A percentile compares a stretch with the other conserved stretches of the same genome.
Conservation (phyloP, 2,329 filamentous ascomycete genomes). For the Trichoderma semiorbis region DNA sequence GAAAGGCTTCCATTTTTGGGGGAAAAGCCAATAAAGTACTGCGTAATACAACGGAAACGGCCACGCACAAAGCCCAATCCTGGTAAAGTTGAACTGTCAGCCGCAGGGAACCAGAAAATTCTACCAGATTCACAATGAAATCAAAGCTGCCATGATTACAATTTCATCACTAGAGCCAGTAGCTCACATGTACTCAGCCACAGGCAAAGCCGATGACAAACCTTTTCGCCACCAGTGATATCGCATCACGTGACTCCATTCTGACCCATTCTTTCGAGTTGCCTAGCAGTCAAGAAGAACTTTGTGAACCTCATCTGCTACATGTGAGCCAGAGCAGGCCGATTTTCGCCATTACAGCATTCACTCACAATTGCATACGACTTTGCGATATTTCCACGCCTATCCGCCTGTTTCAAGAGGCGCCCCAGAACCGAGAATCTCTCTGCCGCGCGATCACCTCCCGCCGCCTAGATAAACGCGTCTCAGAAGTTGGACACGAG, state of each 20-base stretch:
- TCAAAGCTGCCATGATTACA: neutral
- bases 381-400: neutral
- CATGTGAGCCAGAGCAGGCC: slow-evolving; percentile 5
- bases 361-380: neutral
- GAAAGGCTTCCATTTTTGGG: neutral
- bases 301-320: slow-evolving; percentile 25
- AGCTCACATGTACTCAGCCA: neutral
- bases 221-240: slow-evolving; percentile 6
- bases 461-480: slow-evolving; percentile 8
- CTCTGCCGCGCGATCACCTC: neutral
- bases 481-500: slow-evolving; percentile 2
- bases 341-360: neutral
- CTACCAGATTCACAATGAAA: neutral
- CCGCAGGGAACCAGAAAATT: neutral
- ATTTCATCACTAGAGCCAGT: neutral
- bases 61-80: neutral
- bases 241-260: slow-evolving; percentile 27
- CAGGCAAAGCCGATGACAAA: slow-evolving; percentile 3
- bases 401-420: neutral
- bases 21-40: neutral
- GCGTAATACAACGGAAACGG: neutral
- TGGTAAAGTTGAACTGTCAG: neutral
- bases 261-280: slow-evolving; percentile 30
- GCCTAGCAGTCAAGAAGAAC: slow-evolving; percentile 20
- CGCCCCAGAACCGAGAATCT: neutral